A percentile compares a stretch with the other conserved stretches of the same genome.
phyloP scores from a whole-genome alignment of 2,329 filamentous ascomycete genomes.

The Pleoardoris graminearum region DNA sequence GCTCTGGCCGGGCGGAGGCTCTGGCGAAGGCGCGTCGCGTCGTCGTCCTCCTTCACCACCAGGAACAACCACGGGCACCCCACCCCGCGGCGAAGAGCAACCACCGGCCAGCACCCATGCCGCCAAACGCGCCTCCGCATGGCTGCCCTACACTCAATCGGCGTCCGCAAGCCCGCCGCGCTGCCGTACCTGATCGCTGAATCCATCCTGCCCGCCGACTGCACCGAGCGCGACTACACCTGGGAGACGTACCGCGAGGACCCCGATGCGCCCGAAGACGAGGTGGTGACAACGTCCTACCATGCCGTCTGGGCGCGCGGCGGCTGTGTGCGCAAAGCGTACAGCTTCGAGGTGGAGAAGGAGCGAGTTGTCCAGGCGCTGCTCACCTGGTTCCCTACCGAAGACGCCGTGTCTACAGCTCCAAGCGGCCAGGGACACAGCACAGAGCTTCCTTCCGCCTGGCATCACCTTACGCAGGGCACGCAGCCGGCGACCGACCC shows the following conservation, averaged over 20 bases:
- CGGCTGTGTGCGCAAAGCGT: constrained; percentile 80
- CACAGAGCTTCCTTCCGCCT: constrained; percentile 19
- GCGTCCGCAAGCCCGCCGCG: constrained; percentile 84
- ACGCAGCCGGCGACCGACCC: constrained; percentile 38
- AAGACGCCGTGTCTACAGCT: constrained; percentile 26
- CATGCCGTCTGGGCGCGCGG: constrained; percentile 90
- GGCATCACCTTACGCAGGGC: constrained; percentile 36
- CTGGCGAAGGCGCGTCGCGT: constrained; percentile 26
- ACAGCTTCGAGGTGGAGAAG: constrained; percentile 83
- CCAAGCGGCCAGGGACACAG: constrained; percentile 13
- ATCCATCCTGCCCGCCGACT: constrained; percentile 70
- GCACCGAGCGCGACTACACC: constrained; percentile 67
- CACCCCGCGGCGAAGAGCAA: constrained; percentile 9
- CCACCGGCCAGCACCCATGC: constrained; percentile 34
- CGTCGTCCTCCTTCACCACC: constrained; percentile 21
- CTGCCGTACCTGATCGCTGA: constrained; percentile 83
- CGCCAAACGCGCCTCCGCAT: constrained; percentile 55
- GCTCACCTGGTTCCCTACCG: constrained; percentile 75
- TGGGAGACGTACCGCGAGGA: constrained; percentile 69
- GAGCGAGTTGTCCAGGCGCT: constrained; percentile 85
- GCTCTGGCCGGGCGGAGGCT: constrained; percentile 2
- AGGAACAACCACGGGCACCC: constrained; percentile 18
- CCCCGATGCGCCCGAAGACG: constrained; percentile 66
- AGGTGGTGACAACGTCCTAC: constrained; percentile 73
- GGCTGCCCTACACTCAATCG: constrained; percentile 89